A percentile compares a stretch with the other conserved stretches of the same genome.
These are phyloP conservation scores for Kluyveromyces sp. DNA, from an alignment of 1,139 yeast species.

Conservation along the genomic window DNA sequence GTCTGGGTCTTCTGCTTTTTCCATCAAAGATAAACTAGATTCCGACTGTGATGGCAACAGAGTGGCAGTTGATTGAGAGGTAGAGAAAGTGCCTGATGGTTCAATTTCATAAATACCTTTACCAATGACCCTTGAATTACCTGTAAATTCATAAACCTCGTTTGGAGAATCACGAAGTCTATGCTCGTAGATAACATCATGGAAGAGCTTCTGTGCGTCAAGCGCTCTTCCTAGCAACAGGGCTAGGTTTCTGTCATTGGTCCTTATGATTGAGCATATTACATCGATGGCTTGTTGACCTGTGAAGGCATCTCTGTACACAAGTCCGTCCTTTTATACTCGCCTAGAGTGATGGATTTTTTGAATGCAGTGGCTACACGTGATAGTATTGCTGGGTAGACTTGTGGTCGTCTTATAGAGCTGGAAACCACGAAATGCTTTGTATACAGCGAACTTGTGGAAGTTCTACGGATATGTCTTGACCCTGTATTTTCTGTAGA, in stretches of 20 bases:
- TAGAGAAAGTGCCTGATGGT: conserved; percentile 10
- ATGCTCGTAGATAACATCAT: conserved; percentile 93
- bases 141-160: conserved; percentile 86
- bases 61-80: conserved; percentile 8
- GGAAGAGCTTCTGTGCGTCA: conserved; percentile 91
- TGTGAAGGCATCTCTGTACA: conserved; percentile 89
- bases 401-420: conserved; percentile 24
- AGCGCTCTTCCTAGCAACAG: conserved; percentile 80
- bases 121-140: conserved; percentile 32
- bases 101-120: conserved; percentile 12
- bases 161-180: conserved; percentile 77
- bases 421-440: conserved; percentile 23
- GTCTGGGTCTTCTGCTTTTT: conserved; percentile 13
- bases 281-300: conserved; percentile 93
- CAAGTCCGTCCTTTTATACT: conserved; percentile 90
- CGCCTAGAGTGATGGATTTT: conserved; percentile 62
- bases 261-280: conserved; percentile 74
- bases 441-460: conserved; percentile 20
- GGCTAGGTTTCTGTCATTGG: conserved; percentile 88
- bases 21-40: conserved; percentile 12
- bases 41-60: conserved; percentile 22
- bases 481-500: conserved; percentile 1
- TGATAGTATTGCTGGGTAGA: conserved; percentile 85
- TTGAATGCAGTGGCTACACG: conserved; percentile 76
- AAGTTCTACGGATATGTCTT: conserved; percentile 11